These are phyloP conservation scores for Phytopythium sindhum DNA, from an alignment of 352 stramenopile species.

Conservation along the genomic window DNA sequence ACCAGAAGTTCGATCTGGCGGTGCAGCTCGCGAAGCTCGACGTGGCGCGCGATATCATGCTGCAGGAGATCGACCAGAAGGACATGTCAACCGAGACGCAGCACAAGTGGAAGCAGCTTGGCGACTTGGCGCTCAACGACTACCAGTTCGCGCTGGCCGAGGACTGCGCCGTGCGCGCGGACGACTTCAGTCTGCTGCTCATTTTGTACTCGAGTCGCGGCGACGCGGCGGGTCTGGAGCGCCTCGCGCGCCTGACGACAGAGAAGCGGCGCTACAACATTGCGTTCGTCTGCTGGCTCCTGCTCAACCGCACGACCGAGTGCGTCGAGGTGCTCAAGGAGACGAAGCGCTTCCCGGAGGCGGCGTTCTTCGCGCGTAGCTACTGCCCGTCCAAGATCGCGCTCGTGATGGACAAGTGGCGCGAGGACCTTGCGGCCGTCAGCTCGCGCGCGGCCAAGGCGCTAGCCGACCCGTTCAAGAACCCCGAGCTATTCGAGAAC, in stretches of 20 bases:
- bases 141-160: constrained; percentile 94
- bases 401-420: constrained; percentile 96
- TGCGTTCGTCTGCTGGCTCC: constrained; percentile 94
- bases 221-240: constrained; percentile 90
- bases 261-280: constrained; percentile 93
- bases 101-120: constrained; percentile 97
- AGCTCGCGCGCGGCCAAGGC: constrained; percentile 92
- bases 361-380: constrained; percentile 97
- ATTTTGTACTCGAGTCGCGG: constrained; percentile 96
- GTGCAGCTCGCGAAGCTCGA: constrained; percentile 97
- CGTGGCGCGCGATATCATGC: constrained; percentile 92
- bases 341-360: constrained; percentile 95
- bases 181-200: constrained; percentile 96
- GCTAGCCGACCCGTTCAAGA: constrained; percentile 90
- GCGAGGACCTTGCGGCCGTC: constrained; percentile 87
- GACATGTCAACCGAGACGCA: constrained; percentile 95
- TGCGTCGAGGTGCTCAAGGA: constrained; percentile 95
- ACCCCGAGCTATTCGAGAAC: constrained; percentile 96
- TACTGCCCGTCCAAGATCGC: constrained; percentile 96
- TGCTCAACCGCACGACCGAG: constrained; percentile 94
- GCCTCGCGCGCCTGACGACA: constrained; percentile 86
- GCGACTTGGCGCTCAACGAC: constrained; percentile 91
- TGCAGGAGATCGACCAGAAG: constrained; percentile 79
- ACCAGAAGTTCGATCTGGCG: constrained; percentile 98
- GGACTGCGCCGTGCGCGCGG: constrained; percentile 91